Evolutionary conservation across 2,329 filamentous ascomycete species (phyloP).

Genomic region (Pseudonectria foliicola): DNA sequence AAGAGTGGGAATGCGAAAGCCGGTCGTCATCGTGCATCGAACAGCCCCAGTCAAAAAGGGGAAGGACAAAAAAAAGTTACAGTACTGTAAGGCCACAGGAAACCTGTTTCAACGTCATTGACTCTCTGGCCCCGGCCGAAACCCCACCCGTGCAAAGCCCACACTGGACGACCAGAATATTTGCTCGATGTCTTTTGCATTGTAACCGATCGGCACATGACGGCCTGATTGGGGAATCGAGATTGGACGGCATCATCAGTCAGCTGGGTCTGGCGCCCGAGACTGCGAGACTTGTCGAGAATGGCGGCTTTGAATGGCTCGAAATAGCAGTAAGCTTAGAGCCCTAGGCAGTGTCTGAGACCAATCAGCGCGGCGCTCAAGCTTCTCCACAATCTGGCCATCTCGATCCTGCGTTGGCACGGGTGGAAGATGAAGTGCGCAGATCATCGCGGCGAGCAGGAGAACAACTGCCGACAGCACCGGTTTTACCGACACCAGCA

Average conservation of each 20-base stretch:
- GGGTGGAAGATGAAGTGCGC: no score
- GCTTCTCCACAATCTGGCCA: constrained; percentile 15
- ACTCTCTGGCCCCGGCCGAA: not conserved
- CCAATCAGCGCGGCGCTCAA: constrained; percentile 13
- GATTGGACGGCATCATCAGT: constrained; percentile 5
- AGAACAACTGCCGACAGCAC: no score
- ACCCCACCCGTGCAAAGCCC: not conserved
- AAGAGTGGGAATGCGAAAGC: no score
- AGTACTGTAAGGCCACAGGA: not conserved
- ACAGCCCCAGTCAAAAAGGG: no score
- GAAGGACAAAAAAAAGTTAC: not conserved
- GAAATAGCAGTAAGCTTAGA: constrained; percentile 14
- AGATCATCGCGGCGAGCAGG: no score
- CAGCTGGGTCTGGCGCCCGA: constrained; percentile 12
- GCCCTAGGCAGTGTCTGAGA: constrained; percentile 3
- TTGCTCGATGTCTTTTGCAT: not conserved
- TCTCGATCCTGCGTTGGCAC: constrained; percentile 14
- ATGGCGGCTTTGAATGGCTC: constrained; percentile 10
- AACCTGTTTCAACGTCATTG: constrained; percentile 15
- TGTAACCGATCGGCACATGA: not conserved
- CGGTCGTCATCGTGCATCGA: no score
- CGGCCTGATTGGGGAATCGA: not conserved
- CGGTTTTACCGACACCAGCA: no score
- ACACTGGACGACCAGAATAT: not conserved
- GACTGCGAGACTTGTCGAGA: constrained; percentile 6